Evolutionary conservation across 306 rosid genomes (phyloP), one percentile per base, ranked within the genome.

Genomic region (Fragaria ananassa): DNA sequence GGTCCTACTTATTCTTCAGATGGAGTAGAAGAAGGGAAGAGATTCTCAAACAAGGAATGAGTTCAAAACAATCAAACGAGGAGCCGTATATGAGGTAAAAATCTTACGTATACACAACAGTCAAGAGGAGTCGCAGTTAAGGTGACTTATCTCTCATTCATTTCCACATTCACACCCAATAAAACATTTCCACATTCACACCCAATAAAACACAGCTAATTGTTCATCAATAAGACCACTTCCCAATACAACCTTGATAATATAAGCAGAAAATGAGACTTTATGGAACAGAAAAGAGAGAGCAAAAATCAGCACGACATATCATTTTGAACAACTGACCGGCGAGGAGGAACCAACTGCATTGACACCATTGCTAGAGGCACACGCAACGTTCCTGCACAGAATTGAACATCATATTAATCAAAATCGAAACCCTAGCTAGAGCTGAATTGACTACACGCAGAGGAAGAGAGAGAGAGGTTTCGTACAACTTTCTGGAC

Each of bases 311-410:
- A 47, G 5, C 53, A 14, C 14, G 3, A 2, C 17, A 47, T 47
- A 47, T 12, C 5, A 47, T 47, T 12, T 47, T 13, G 14, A n/a
- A n/a, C 14, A 2, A 47, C 98, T 74, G 57, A 92, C 97, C 97
- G 82, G 50, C 50, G 97, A 84, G 75, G 91, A 57, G 66, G 95
- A 85, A 80, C 81, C 87, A 51, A 89, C 83, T 67, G 96, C 91
- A 81, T 94, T 92, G 82, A 86, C 71, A 81, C 82, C 90, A 86
- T 84, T 74, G 54, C 83, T 74, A 54, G 97, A 89, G 46, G 91
- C 95, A 66, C 69, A 75, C 53, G 81, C 49, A 80, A 88, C 39
- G 17, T 61, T 81, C 90, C 98, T 92, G 96, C 89, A 88, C 58
- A 76, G 84, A 72, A 19, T 51, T 74, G 82, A 68, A 78, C 75